Conservation (phyloP, 805 yeast genomes). For the Cyberlindnera sargentensis region DNA sequence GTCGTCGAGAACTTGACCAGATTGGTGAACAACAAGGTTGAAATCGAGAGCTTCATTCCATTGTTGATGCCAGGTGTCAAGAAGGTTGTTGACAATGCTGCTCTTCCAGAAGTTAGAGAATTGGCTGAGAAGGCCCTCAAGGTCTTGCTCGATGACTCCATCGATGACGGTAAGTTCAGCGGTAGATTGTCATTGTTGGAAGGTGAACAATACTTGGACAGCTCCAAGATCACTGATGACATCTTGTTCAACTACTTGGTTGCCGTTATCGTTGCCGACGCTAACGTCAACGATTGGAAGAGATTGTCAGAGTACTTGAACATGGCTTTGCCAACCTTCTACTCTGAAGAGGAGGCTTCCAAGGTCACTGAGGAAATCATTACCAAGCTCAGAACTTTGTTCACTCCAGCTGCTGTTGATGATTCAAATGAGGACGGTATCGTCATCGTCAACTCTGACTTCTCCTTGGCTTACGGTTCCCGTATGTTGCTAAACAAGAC, state of each 20-base stretch:
- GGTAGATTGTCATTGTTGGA: constrained; percentile 60
- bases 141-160: constrained; percentile 78
- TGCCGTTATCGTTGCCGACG: constrained; percentile 48
- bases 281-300: constrained; percentile 71
- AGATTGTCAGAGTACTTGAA: constrained; percentile 49
- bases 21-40: constrained; percentile 87
- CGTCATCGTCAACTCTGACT: constrained; percentile 89
- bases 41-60: constrained; percentile 84
- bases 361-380: constrained; percentile 39
- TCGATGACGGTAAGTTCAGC: constrained; percentile 64
- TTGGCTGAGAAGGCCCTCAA: constrained; percentile 79
- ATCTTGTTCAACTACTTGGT: constrained; percentile 41
- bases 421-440: constrained; percentile 73
- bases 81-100: constrained; percentile 82
- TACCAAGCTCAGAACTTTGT: constrained; percentile 43
- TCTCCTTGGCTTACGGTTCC: constrained; percentile 95
- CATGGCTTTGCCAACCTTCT: constrained; percentile 32
- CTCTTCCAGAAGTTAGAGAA: constrained; percentile 94
- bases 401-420: constrained; percentile 45
- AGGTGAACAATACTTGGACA: constrained; percentile 38
- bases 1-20: constrained; percentile 94
- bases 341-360: constrained; percentile 30
- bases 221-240: constrained; percentile 29
- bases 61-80: constrained; percentile 84
- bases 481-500: constrained; percentile 96